These are phyloP conservation scores for Aethionema arabicum DNA, from an alignment of 345 rosid genomes.

Conservation along the genomic window DNA sequence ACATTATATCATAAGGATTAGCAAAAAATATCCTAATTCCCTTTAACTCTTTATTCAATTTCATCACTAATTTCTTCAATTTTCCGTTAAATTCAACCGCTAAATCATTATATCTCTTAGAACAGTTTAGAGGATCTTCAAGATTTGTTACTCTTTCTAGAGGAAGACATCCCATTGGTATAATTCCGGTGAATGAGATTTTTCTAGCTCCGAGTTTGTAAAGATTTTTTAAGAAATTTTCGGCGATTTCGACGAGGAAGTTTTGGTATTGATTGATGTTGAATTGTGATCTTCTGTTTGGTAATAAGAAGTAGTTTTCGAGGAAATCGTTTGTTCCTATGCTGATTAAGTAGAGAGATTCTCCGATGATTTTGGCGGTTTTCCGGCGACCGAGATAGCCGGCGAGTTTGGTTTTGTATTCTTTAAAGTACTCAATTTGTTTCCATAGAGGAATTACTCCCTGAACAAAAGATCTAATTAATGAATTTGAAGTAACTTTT, in stretches of 20 bases:
- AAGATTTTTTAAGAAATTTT: constrained; percentile 42
- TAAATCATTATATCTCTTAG: constrained; percentile 38
- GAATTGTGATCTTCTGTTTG: constrained; percentile 46
- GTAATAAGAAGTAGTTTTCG: constrained; percentile 56
- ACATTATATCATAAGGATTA: constrained; percentile 45
- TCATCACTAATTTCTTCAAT: constrained; percentile 37
- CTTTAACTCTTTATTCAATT: constrained; percentile 41
- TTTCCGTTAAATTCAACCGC: constrained; percentile 56
- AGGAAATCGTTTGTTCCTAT: constrained; percentile 67
- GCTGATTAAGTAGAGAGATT: constrained; percentile 52
- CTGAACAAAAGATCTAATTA: constrained; percentile 31
- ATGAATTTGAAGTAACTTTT: constrained; percentile 12
- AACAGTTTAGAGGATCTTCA: constrained; percentile 37
- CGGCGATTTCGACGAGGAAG: constrained; percentile 48
- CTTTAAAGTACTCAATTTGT: constrained; percentile 55
- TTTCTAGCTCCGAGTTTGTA: constrained; percentile 60
- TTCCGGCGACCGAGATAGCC: constrained; percentile 41
- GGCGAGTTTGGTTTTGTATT: constrained; percentile 45
- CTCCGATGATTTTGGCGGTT: constrained; percentile 37
- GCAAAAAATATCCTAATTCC: constrained; percentile 47
- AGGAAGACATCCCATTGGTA: constrained; percentile 72
- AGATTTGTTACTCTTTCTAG: constrained; percentile 49
- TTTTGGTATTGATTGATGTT: constrained; percentile 48
- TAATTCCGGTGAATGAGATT: constrained; percentile 55
- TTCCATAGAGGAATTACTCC: constrained; percentile 63